phyloP scores from a whole-genome alignment of 176 grass and related monocot genomes.

The Cenchrus purpureus region DNA sequence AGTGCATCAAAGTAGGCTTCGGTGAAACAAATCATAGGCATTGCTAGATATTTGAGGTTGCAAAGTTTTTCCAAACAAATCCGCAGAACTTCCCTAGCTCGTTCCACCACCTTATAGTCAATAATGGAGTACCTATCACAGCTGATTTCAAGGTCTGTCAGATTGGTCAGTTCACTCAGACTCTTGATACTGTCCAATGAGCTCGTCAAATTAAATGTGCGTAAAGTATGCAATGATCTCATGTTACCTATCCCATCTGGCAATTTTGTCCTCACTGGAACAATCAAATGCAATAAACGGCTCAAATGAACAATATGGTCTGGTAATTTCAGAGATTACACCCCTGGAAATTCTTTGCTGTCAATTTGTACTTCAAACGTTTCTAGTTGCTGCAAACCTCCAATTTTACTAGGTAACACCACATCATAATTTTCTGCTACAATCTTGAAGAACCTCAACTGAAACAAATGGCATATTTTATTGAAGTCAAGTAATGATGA shows the following conservation, averaged over 20 bases:
- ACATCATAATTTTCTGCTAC: accelerated
- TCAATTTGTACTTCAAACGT: background rate
- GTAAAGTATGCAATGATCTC: background rate
- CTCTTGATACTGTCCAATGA: background rate
- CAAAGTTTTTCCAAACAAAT: too few relatives aligned
- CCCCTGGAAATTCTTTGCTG: too few relatives aligned
- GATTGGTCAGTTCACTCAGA: background rate
- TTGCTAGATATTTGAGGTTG: too few relatives aligned
- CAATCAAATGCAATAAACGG: background rate
- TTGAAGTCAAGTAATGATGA: background rate
- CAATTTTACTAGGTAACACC: background rate
- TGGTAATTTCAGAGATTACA: background rate
- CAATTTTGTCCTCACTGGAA: background rate
- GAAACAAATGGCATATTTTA: background rate
- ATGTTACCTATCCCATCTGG: background rate
- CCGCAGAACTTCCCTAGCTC: too few relatives aligned
- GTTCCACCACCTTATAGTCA: too few relatives aligned
- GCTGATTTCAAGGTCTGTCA: background rate
- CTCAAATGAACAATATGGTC: background rate
- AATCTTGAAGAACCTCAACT: background rate
- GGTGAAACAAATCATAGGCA: too few relatives aligned
- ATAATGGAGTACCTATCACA: too few relatives aligned
- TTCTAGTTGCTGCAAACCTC: too few relatives aligned
- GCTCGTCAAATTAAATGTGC: background rate
- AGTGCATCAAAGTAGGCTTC: too few relatives aligned